These are phyloP conservation scores for Arthrobotrys musiformis DNA, from an alignment of 2,329 filamentous ascomycete genomes.

Conservation along the genomic window DNA sequence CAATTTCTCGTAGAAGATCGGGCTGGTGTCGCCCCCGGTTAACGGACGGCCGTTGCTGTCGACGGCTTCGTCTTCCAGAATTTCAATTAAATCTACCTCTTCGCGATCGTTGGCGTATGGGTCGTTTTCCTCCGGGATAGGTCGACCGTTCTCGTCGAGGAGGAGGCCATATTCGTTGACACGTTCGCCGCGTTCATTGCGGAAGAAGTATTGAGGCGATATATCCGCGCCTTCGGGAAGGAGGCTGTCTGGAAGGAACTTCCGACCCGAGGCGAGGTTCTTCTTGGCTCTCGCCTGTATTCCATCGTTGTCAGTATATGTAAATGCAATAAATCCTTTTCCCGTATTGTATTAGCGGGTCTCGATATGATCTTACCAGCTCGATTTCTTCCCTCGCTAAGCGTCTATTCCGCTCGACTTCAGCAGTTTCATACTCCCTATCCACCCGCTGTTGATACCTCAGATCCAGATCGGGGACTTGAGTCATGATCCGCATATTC, in stretches of 20 bases:
- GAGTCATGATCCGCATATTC: neutral
- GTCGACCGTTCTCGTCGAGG: neutral
- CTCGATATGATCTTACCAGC: neutral
- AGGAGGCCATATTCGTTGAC: neutral
- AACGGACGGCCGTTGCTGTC: too few species aligned
- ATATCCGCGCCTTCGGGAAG: neutral
- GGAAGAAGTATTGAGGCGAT: neutral
- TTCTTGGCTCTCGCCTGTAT: too few species aligned
- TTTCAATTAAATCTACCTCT: neutral
- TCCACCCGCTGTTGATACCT: neutral
- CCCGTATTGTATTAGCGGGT: neutral
- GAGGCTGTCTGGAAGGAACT: neutral
- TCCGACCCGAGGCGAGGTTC: too few species aligned
- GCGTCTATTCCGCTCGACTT: neutral
- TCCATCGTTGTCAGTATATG: too few species aligned
- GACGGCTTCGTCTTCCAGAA: too few species aligned
- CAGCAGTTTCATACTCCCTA: neutral
- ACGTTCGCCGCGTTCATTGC: neutral
- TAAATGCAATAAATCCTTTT: too few species aligned
- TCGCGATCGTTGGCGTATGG: neutral
- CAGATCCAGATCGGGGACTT: neutral
- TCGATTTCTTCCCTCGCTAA: neutral
- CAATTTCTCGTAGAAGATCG: too few species aligned
- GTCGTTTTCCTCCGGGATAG: neutral
- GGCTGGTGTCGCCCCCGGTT: too few species aligned